Percentiles rank a stretch among this genome's conserved stretches.
Conservation (phyloP, 257 asterid genomes). For the Solanum chaucha region DNA sequence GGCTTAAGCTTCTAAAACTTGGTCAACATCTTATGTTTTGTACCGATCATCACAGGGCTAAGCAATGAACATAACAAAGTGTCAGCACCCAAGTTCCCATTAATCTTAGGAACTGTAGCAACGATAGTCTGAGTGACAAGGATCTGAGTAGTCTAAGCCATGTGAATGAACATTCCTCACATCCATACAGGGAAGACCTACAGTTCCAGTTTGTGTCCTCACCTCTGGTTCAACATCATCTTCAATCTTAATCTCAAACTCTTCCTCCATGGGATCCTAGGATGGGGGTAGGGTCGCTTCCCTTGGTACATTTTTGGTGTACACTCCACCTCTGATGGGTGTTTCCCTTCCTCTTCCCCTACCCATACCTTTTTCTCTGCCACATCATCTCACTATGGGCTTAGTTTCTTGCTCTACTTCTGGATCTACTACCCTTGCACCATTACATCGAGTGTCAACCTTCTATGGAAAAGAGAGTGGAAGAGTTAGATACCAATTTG, state of each 20-base stretch:
- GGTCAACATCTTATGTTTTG: no score
- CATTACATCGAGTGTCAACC: no score
- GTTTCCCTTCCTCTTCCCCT: neutral
- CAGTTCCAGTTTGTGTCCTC: neutral
- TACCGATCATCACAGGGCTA: no score
- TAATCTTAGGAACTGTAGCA: neutral
- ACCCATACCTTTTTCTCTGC: neutral
- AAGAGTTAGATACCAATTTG: neutral
- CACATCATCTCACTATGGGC: neutral
- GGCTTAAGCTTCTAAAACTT: no score
- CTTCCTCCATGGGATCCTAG: neutral
- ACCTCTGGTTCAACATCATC: neutral
- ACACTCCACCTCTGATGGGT: neutral
- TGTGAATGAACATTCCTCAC: neutral
- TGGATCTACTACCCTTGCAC: neutral
- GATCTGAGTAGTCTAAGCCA: neutral
- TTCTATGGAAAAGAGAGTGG: neutral
- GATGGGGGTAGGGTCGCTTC: neutral
- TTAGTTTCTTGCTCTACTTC: neutral
- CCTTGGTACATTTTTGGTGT: neutral
- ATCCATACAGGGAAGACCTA: no score
- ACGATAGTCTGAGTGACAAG: neutral
- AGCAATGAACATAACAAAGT: no score
- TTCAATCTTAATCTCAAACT: neutral
- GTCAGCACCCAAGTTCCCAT: neutral